Percentiles rank a stretch among this genome's conserved stretches.
Conservation (phyloP, 345 rosid genomes). For the Durio zibethinus region DNA sequence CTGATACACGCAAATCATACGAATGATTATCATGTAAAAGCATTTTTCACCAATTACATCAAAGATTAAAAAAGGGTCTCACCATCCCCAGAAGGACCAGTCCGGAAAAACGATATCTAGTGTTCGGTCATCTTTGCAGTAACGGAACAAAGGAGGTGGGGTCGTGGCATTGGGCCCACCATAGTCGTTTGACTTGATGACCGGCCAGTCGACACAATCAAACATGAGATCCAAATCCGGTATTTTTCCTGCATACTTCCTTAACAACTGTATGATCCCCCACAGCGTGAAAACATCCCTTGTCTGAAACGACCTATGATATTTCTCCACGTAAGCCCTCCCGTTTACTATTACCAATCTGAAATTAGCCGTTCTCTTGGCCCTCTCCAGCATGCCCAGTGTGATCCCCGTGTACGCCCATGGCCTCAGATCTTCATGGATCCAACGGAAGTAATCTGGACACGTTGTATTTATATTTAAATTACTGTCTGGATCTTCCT, state of each 20-base stretch:
- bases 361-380: constrained; percentile 54
- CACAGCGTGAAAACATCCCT: constrained; percentile 78
- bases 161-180: constrained; percentile 36
- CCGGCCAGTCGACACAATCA: constrained; percentile 80
- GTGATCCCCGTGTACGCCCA: constrained; percentile 76
- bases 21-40: background rate
- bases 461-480: constrained; percentile 29
- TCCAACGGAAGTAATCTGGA: constrained; percentile 92
- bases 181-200: constrained; percentile 23
- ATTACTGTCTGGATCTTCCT: constrained; percentile 21
- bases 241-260: constrained; percentile 69
- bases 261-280: constrained; percentile 79
- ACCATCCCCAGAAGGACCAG: constrained; percentile 99
- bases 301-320: constrained; percentile 48
- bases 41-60: no score
- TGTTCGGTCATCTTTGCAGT: constrained; percentile 54
- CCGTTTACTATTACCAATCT: constrained; percentile 55
- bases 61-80: background rate
- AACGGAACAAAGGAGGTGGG: constrained; percentile 76
- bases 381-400: constrained; percentile 56
- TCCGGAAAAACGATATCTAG: constrained; percentile 75
- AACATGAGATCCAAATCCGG: constrained; percentile 90
- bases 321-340: constrained; percentile 52
- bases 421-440: constrained; percentile 84
- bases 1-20: constrained; percentile 30